A percentile compares a stretch with the other conserved stretches of the same genome.
phyloP scores from a whole-genome alignment of 306 rosid species.

The Casuarina glauca region DNA sequence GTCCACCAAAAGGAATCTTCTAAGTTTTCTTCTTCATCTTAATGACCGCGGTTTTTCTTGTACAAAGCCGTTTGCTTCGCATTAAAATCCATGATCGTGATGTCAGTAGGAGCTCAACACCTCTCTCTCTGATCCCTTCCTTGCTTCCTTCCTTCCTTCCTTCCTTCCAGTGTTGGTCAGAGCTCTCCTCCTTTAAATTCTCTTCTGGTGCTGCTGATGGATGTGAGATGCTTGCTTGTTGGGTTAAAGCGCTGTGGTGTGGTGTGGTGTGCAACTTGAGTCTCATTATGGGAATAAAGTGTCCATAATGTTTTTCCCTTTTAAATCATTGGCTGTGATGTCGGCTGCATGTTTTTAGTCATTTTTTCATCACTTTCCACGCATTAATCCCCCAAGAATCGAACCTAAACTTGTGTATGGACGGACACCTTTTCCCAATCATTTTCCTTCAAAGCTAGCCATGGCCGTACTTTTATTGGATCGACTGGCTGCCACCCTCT shows the following conservation, averaged over 20 bases:
- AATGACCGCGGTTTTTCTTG: background rate
- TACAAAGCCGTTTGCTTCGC: background rate
- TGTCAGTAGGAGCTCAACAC: conserved; percentile 39
- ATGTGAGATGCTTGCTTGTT: no score
- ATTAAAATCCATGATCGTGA: conserved; percentile 20
- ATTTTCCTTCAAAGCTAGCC: background rate
- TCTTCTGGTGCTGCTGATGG: no score
- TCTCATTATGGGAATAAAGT: background rate
- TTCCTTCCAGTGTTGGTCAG: no score
- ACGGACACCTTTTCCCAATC: background rate
- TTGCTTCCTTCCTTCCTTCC: no score
- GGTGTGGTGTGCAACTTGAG: background rate
- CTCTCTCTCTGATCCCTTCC: no score
- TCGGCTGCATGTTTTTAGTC: background rate
- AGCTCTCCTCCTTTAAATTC: no score
- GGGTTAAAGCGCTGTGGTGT: no score
- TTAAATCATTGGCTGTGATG: background rate
- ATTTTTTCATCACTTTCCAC: background rate
- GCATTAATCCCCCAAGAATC: background rate
- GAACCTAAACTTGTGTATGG: background rate
- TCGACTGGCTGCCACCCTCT: no score
- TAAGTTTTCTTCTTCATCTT: conserved; percentile 23
- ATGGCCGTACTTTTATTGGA: background rate
- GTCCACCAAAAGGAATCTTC: conserved; percentile 70
- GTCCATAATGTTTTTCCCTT: background rate